Conservation (phyloP, 352 stramenopile species). For the Globisporangium nunn region DNA sequence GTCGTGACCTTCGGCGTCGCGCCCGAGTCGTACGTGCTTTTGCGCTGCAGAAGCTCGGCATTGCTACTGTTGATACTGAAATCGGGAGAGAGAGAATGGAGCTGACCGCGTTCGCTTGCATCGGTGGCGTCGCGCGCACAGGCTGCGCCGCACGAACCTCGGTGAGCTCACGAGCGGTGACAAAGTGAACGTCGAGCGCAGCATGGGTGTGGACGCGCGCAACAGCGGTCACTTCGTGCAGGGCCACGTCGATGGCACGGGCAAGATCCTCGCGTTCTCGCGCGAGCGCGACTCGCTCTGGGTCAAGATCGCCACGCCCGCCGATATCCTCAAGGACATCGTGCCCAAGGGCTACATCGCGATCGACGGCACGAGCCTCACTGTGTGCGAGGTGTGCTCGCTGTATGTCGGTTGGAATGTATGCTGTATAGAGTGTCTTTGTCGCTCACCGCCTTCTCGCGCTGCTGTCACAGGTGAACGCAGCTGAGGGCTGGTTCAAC, state of each 20-base stretch:
- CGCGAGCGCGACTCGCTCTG: constrained; percentile 95
- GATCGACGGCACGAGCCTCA: constrained; percentile 97
- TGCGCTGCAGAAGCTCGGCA: no score
- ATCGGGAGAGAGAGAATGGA: not conserved
- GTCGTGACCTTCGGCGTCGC: constrained; percentile 92
- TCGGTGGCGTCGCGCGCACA: constrained; percentile 7
- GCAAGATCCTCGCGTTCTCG: constrained; percentile 85
- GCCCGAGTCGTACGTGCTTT: constrained; percentile 83
- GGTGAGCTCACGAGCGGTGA: constrained; percentile 68
- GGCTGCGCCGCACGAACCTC: constrained; percentile 90
- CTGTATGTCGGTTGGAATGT: no score
- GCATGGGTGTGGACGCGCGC: constrained; percentile 80
- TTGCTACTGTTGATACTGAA: no score
- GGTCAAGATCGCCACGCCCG: constrained; percentile 85
- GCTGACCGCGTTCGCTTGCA: not conserved
- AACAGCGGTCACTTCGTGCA: constrained; percentile 99
- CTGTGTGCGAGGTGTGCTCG: constrained; percentile 84
- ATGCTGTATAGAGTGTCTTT: not conserved
- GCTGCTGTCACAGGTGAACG: constrained; percentile 28
- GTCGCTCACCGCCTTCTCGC: constrained; percentile 9
- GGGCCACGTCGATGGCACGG: constrained; percentile 96
- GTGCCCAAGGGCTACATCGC: constrained; percentile 93
- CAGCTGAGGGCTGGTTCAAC: constrained; percentile 89
- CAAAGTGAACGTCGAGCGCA: constrained; percentile 93
- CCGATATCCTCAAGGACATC: constrained; percentile 90